Conservation (phyloP, 73 alveolate genomes). For the Uronychia binucleata region DNA sequence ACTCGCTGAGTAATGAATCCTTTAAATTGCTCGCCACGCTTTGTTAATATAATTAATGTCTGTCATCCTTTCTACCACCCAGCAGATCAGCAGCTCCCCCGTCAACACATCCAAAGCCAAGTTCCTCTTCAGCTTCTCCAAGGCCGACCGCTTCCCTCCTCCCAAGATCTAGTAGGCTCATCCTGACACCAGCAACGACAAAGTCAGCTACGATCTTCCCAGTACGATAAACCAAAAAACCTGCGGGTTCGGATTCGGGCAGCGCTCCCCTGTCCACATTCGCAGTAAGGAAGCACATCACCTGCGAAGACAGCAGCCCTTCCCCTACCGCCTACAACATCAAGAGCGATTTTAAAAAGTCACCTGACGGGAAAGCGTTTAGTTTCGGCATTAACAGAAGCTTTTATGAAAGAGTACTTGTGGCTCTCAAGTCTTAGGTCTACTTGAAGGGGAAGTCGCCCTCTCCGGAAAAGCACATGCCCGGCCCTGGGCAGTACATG, state of each 20-base stretch:
- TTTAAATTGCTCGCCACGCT: not conserved
- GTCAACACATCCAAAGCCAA: slow-evolving; percentile 60
- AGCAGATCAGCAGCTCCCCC: slow-evolving; percentile 51
- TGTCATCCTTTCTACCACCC: slow-evolving; percentile 42
- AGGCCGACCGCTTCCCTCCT: slow-evolving; percentile 49
- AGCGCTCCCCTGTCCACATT: slow-evolving; percentile 19
- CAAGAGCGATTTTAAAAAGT: slow-evolving; percentile 32
- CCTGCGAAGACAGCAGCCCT: slow-evolving; percentile 34
- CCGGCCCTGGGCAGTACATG: slow-evolving; percentile 76
- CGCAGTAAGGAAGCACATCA: not conserved
- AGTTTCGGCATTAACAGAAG: slow-evolving; percentile 62
- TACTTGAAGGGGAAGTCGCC: slow-evolving; percentile 36
- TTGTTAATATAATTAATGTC: slow-evolving; percentile 32
- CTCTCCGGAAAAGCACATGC: slow-evolving; percentile 59
- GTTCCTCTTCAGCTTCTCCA: slow-evolving; percentile 55
- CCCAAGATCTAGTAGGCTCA: not conserved
- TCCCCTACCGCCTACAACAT: slow-evolving; percentile 53
- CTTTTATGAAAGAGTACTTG: slow-evolving; percentile 6
- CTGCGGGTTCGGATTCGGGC: slow-evolving; percentile 29
- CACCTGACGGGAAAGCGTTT: slow-evolving; percentile 43
- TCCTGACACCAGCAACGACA: slow-evolving; percentile 8
- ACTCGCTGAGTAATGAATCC: slow-evolving; percentile 20
- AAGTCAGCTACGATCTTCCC: slow-evolving; percentile 28
- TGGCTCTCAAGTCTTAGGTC: slow-evolving; percentile 19
- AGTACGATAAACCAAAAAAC: slow-evolving; percentile 5